Conservation (phyloP, 2,329 filamentous ascomycete species). For the Botrytis fragariae region DNA sequence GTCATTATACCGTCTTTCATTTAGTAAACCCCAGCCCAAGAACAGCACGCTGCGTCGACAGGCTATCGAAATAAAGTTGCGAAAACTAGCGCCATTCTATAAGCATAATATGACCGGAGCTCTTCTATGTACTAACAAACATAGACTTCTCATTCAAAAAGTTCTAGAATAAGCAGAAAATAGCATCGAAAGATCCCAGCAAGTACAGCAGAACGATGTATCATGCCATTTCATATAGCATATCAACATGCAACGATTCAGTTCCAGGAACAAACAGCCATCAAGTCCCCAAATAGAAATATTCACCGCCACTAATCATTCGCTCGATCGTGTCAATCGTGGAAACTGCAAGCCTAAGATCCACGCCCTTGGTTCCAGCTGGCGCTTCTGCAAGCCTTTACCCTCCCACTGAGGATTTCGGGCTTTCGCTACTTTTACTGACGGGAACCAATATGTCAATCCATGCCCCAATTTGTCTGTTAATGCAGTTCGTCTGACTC, state of each 20-base stretch:
- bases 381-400: not conserved
- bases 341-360: not conserved
- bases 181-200: not conserved
- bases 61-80: not conserved
- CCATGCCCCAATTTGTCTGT: not conserved
- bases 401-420: conserved; percentile 4
- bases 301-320: not conserved
- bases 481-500: not conserved
- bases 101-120: not conserved
- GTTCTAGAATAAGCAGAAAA: not conserved
- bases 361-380: not conserved
- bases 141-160: not conserved
- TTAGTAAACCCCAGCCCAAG: not conserved
- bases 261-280: not conserved
- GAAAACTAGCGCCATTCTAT: not conserved
- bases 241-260: not conserved
- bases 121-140: not conserved
- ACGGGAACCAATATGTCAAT: not conserved
- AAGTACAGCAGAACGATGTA: too few species aligned
- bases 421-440: not conserved
- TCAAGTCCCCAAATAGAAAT: not conserved
- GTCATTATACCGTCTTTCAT: not conserved
- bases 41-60: not conserved
- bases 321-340: not conserved
- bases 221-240: not conserved